Conservation (phyloP, 2,329 filamentous ascomycete species). For the Botrytis sinoallii region DNA sequence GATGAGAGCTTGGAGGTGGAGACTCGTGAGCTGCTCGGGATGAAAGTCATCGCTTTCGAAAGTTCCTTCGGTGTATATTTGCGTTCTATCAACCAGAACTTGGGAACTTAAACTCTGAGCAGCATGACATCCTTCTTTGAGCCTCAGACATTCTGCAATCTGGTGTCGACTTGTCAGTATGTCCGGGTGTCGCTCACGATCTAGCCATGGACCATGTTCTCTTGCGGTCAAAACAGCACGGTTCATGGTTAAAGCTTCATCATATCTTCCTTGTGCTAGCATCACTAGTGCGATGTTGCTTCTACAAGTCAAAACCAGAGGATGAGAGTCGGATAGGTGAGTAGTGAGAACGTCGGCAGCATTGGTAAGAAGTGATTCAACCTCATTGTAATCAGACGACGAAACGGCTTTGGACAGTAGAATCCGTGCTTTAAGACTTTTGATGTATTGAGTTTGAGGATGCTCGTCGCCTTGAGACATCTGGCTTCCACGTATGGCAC, state of each 20-base stretch:
- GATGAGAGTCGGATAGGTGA: slow-evolving; percentile 27
- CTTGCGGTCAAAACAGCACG: slow-evolving; percentile 23
- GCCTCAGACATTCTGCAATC: slow-evolving; percentile 27
- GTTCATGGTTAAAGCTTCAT: slow-evolving; percentile 29
- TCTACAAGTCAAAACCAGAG: slow-evolving; percentile 27
- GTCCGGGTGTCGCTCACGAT: slow-evolving; percentile 30
- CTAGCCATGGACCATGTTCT: slow-evolving; percentile 30
- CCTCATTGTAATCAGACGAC: slow-evolving; percentile 27
- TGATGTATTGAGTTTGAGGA: slow-evolving; percentile 30
- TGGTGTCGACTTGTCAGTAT: slow-evolving; percentile 33
- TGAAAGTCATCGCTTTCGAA: slow-evolving; percentile 29
- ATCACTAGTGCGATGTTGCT: slow-evolving; percentile 30
- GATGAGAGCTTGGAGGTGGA: slow-evolving; percentile 31
- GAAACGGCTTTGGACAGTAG: slow-evolving; percentile 27
- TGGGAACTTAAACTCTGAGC: slow-evolving; percentile 30
- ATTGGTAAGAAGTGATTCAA: slow-evolving; percentile 25
- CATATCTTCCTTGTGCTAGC: slow-evolving; percentile 30
- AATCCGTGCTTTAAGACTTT: slow-evolving; percentile 28
- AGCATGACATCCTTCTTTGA: slow-evolving; percentile 29
- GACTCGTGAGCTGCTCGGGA: slow-evolving; percentile 31
- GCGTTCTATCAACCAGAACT: slow-evolving; percentile 26
- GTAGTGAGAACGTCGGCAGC: slow-evolving; percentile 25
- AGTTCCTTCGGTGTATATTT: slow-evolving; percentile 29
- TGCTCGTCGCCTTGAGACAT: slow-evolving; percentile 27
- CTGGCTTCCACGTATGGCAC: slow-evolving; percentile 29